Percentiles rank a stretch among this genome's conserved stretches.
These are phyloP conservation scores for Aaosphaeria pasadenensis DNA, from an alignment of 2,329 filamentous ascomycete species.

Conservation along the genomic window DNA sequence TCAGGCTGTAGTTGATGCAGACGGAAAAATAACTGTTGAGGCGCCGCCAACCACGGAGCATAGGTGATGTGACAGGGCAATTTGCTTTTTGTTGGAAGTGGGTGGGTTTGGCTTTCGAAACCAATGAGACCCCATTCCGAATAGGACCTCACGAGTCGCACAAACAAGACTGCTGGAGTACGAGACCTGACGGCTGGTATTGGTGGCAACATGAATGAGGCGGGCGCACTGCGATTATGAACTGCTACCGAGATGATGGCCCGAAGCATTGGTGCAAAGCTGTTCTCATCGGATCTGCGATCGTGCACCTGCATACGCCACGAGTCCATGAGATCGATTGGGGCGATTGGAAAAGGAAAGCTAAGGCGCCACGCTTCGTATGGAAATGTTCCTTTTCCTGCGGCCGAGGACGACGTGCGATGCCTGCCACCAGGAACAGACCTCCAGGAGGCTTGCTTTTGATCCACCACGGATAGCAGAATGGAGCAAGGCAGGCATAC, in stretches of 20 bases:
- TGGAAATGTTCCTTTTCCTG: conserved; percentile 12
- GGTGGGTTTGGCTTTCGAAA: conserved; percentile 17
- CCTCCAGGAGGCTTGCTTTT: conserved; percentile 11
- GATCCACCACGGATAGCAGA: conserved; percentile 24
- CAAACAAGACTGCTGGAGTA: conserved; percentile 14
- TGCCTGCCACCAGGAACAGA: no score
- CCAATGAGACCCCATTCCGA: conserved; percentile 21
- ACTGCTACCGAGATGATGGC: conserved; percentile 15
- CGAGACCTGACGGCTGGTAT: conserved; percentile 17
- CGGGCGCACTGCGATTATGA: not conserved
- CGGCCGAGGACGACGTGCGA: conserved; percentile 1
- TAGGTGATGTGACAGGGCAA: conserved; percentile 3
- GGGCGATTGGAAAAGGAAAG: conserved; percentile 2
- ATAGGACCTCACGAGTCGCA: conserved; percentile 15
- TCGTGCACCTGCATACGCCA: conserved; percentile 15
- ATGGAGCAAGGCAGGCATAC: conserved; percentile 19
- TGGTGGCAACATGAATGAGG: conserved; percentile 11
- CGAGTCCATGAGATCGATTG: not conserved
- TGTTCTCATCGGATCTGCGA: conserved; percentile 24
- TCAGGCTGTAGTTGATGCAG: conserved; percentile 1
- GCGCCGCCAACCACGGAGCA: conserved; percentile 14
- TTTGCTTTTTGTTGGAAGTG: conserved; percentile 4
- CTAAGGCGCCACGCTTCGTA: conserved; percentile 14
- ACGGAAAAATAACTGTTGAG: not conserved
- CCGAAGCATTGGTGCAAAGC: conserved; percentile 10